These are phyloP conservation scores for Ambrosiella beaveri DNA, from an alignment of 2,329 filamentous ascomycete genomes.

Conservation along the genomic window DNA sequence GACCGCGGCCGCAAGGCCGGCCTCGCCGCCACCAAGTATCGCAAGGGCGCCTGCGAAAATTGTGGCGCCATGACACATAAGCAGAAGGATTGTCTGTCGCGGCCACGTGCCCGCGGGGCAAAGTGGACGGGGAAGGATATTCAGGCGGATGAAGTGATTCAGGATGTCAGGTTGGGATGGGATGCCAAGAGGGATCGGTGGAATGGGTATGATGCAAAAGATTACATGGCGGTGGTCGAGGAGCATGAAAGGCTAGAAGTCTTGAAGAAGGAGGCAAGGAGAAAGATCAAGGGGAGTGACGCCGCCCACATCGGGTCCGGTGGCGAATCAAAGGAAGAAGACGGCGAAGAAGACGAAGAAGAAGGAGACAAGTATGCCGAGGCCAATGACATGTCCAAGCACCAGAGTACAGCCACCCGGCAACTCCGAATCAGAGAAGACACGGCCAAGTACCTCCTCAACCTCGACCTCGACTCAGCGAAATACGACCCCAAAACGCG, in stretches of 20 bases:
- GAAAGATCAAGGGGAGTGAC: constrained; percentile 32
- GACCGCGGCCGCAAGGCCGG: constrained; percentile 71
- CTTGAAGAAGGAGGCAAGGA: constrained; percentile 40
- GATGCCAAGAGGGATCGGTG: constrained; percentile 95
- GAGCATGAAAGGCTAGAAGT: constrained; percentile 78
- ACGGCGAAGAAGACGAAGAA: constrained; percentile 23
- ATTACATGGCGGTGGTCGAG: constrained; percentile 75
- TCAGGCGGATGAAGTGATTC: constrained; percentile 73
- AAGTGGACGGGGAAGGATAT: constrained; percentile 89
- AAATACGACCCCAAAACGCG: constrained; percentile 96
- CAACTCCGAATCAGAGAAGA: constrained; percentile 89
- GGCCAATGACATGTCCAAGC: constrained; percentile 89
- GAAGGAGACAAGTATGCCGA: constrained; percentile 69
- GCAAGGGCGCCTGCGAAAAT: constrained; percentile 96
- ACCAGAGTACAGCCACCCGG: constrained; percentile 77
- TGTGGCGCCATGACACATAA: constrained; percentile 96
- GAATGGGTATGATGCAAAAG: constrained; percentile 88
- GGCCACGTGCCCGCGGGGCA: constrained; percentile 76
- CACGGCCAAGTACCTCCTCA: constrained; percentile 89
- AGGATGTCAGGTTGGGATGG: constrained; percentile 79
- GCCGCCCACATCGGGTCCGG: constrained; percentile 15
- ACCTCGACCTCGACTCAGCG: constrained; percentile 86
- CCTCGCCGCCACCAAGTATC: constrained; percentile 84
- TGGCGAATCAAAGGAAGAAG: constrained; percentile 12
- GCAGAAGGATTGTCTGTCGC: constrained; percentile 77